Conservation (phyloP, 768 basidiomycete genomes). For the Leccinum broughii region DNA sequence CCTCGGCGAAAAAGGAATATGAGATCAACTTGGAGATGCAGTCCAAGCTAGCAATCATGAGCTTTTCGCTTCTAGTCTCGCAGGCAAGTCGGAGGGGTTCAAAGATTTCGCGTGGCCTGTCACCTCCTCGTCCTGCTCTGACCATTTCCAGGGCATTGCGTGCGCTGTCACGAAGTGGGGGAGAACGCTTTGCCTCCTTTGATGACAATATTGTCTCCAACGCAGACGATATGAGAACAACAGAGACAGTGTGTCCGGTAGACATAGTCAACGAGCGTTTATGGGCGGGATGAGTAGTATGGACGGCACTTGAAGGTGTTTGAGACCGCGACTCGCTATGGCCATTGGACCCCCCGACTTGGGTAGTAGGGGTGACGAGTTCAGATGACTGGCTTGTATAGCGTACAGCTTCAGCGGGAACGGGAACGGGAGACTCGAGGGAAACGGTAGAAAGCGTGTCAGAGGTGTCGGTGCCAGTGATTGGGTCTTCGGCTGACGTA, state of each 20-base stretch:
- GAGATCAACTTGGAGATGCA: slow-evolving; percentile 97
- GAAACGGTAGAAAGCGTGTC: slow-evolving; percentile 12
- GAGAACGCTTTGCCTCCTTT: slow-evolving; percentile 83
- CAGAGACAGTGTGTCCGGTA: slow-evolving; percentile 72
- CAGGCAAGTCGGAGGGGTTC: slow-evolving; percentile 96
- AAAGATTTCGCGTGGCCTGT: slow-evolving; percentile 84
- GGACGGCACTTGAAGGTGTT: slow-evolving; percentile 20
- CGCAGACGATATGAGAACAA: slow-evolving; percentile 80
- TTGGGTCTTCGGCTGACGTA: slow-evolving; percentile 1
- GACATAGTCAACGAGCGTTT: slow-evolving; percentile 62
- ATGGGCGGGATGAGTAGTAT: slow-evolving; percentile 36
- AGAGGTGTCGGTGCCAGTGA: not conserved
- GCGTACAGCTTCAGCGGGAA: slow-evolving; percentile 5
- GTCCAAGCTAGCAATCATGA: slow-evolving; percentile 96
- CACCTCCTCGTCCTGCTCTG: slow-evolving; percentile 70
- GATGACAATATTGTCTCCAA: slow-evolving; percentile 85
- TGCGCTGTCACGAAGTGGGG: slow-evolving; percentile 79
- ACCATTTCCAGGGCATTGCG: slow-evolving; percentile 83
- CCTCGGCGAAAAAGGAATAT: slow-evolving; percentile 92
- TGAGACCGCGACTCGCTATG: slow-evolving; percentile 16
- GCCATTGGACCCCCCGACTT: slow-evolving; percentile 15
- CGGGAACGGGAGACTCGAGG: slow-evolving; percentile 1
- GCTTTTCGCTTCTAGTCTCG: slow-evolving; percentile 89
- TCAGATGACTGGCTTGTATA: slow-evolving; percentile 9
- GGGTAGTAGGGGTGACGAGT: slow-evolving; percentile 8